Evolutionary conservation across 352 stramenopile genomes (phyloP).

Genomic region (Pythium scleroteichum): DNA sequence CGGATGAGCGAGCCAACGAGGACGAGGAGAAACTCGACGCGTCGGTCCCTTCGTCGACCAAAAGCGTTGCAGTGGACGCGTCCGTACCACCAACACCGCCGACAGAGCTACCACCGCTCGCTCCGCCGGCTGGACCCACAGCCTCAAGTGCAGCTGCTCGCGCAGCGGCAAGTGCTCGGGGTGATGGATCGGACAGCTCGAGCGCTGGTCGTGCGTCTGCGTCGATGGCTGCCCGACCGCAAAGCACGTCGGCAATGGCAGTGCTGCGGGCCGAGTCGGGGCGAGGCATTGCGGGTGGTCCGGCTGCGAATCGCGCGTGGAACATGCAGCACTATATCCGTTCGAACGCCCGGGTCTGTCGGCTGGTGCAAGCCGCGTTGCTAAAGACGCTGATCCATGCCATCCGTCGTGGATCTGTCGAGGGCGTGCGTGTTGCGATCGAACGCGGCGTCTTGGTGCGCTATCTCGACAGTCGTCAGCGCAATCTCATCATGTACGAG

Average conservation of each 20-base stretch:
- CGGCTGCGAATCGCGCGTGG: slow-evolving; percentile 12
- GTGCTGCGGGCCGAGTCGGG: slow-evolving; percentile 1
- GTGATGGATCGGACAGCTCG: slow-evolving; percentile 10
- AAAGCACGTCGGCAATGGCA: slow-evolving; percentile 21
- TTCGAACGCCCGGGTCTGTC: slow-evolving; percentile 64
- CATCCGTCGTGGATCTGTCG: slow-evolving; percentile 71
- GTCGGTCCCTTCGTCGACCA: slow-evolving; percentile 1
- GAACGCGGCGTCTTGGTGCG: slow-evolving; percentile 76
- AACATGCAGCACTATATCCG: slow-evolving; percentile 33
- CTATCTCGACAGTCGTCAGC: slow-evolving; percentile 73
- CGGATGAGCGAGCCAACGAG: background rate
- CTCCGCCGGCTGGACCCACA: background rate
- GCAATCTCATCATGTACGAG: slow-evolving; percentile 83
- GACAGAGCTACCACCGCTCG: slow-evolving; percentile 21
- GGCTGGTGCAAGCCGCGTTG: slow-evolving; percentile 78
- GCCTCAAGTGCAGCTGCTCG: slow-evolving; percentile 1
- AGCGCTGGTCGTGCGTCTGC: slow-evolving; percentile 5
- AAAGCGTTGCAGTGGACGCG: background rate
- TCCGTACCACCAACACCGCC: slow-evolving; percentile 21
- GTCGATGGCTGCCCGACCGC: slow-evolving; percentile 4
- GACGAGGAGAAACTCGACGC: slow-evolving; percentile 2
- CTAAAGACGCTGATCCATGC: slow-evolving; percentile 86
- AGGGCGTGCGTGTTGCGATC: slow-evolving; percentile 84
- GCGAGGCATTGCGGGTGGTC: slow-evolving; percentile 1
- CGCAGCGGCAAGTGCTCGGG: slow-evolving; percentile 13